Conservation (phyloP, 371 early-diverging fungal genomes). For the Actinomortierella wolfii region DNA sequence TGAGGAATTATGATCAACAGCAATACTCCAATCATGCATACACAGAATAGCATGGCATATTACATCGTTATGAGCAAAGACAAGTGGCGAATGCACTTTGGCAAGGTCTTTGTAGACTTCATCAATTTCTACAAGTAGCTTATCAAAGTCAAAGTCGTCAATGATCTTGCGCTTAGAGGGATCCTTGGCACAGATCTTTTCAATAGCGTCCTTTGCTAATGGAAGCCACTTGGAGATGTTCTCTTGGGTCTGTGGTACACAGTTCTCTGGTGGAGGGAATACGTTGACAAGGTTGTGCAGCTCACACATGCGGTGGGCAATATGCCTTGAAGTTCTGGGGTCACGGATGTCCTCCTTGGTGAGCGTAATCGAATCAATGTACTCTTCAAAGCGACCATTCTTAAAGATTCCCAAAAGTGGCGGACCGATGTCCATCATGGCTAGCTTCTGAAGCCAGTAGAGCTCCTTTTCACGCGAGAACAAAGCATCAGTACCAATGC, state of each 20-base stretch:
- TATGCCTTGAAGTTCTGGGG: conserved; percentile 65
- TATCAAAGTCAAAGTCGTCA: conserved; percentile 50
- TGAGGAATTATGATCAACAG: not conserved
- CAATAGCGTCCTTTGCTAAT: conserved; percentile 46
- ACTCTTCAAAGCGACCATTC: conserved; percentile 91
- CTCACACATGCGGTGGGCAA: conserved; percentile 76
- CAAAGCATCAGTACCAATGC: conserved; percentile 77
- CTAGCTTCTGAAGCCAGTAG: conserved; percentile 74
- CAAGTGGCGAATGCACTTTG: conserved; percentile 60
- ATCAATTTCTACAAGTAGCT: conserved; percentile 53
- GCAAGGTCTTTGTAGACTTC: conserved; percentile 48
- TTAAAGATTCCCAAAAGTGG: conserved; percentile 81
- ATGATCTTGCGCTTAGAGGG: conserved; percentile 27
- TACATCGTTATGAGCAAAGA: conserved; percentile 88
- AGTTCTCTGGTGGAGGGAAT: conserved; percentile 57
- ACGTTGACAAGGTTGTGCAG: conserved; percentile 73
- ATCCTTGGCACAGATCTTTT: conserved; percentile 39
- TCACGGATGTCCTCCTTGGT: conserved; percentile 70
- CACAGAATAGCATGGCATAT: conserved; percentile 16
- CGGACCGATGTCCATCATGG: conserved; percentile 77
- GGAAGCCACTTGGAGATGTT: conserved; percentile 71
- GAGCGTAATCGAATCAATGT: conserved; percentile 76
- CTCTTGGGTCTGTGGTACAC: conserved; percentile 66
- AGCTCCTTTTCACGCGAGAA: conserved; percentile 81
- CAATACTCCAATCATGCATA: conserved; percentile 3